phyloP scores from a whole-genome alignment of 1,284 basidiomycete genomes.

The Hymenochaete sp. region DNA sequence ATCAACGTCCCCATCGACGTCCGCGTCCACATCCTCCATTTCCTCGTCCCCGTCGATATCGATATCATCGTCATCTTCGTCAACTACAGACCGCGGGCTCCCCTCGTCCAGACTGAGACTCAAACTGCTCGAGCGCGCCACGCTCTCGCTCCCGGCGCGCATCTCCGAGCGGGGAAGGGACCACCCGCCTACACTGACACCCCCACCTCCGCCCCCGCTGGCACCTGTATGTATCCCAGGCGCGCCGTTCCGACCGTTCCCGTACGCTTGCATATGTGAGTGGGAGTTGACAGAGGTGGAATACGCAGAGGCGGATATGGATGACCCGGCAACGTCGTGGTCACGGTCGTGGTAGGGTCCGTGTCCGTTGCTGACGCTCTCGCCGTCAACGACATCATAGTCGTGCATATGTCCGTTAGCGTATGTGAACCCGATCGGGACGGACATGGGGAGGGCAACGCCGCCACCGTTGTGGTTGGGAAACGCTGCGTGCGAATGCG shows the following conservation, averaged over 20 bases:
- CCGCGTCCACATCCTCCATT: conserved; percentile 1
- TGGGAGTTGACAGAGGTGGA: conserved; percentile 15
- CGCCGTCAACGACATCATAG: no score
- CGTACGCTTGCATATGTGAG: neutral
- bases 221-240: neutral
- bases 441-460: no score
- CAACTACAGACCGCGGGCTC: conserved; percentile 2
- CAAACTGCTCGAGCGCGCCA: conserved; percentile 30
- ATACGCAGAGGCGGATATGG: conserved; percentile 2
- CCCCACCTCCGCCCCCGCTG: conserved; percentile 21
- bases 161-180: conserved; percentile 44
- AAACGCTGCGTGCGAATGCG: no score
- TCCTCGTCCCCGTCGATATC: conserved; percentile 11
- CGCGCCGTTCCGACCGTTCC: conserved; percentile 4
- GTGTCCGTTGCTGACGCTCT: neutral
- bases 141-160: conserved; percentile 27
- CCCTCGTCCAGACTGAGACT: conserved; percentile 28
- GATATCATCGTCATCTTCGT: conserved; percentile 8
- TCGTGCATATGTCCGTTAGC: no score
- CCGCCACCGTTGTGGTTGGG: no score
- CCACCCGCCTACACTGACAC: conserved; percentile 35
- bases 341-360: conserved; percentile 2
- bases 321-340: conserved; percentile 1
- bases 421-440: no score
- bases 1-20: neutral